Conservation (phyloP, 2,329 filamentous ascomycete genomes). For the Cytospora leucostoma region DNA sequence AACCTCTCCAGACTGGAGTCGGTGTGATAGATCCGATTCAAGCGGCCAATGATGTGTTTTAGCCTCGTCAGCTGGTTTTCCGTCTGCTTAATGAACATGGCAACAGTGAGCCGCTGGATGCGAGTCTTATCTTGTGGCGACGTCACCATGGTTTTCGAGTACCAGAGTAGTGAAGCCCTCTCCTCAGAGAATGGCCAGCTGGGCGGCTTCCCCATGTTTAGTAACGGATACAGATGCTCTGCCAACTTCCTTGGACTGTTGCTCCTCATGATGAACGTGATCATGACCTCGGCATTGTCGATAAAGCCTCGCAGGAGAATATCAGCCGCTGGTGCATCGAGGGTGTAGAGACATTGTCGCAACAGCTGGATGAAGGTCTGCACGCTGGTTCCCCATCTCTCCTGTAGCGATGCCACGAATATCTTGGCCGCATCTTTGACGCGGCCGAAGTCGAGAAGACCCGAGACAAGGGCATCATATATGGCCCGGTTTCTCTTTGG, state of each 20-base stretch:
- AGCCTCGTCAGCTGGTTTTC: conserved; percentile 20
- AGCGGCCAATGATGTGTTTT: conserved; percentile 1
- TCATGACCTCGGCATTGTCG: conserved; percentile 32
- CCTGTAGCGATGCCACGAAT: conserved; percentile 43
- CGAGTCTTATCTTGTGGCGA: conserved; percentile 3
- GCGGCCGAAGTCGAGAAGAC: conserved; percentile 50
- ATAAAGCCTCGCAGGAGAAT: conserved; percentile 39
- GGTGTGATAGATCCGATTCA: neutral
- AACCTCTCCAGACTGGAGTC: neutral
- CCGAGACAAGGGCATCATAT: conserved; percentile 49
- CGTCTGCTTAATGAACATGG: conserved; percentile 25
- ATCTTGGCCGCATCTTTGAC: conserved; percentile 47
- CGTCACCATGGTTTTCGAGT: conserved; percentile 11
- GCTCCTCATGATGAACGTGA: conserved; percentile 23
- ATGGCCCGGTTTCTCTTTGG: conserved; percentile 42
- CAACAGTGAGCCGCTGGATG: conserved; percentile 19
- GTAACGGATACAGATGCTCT: conserved; percentile 26
- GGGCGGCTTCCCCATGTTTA: conserved; percentile 25
- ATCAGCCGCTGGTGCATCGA: conserved; percentile 41
- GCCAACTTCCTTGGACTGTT: conserved; percentile 26
- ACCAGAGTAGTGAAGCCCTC: conserved; percentile 17
- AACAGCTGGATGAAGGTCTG: conserved; percentile 42
- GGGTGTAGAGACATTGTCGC: conserved; percentile 43
- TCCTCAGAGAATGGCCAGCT: conserved; percentile 25
- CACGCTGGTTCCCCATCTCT: conserved; percentile 38